Conservation (phyloP, 345 rosid species). For the Salix dunnii region DNA sequence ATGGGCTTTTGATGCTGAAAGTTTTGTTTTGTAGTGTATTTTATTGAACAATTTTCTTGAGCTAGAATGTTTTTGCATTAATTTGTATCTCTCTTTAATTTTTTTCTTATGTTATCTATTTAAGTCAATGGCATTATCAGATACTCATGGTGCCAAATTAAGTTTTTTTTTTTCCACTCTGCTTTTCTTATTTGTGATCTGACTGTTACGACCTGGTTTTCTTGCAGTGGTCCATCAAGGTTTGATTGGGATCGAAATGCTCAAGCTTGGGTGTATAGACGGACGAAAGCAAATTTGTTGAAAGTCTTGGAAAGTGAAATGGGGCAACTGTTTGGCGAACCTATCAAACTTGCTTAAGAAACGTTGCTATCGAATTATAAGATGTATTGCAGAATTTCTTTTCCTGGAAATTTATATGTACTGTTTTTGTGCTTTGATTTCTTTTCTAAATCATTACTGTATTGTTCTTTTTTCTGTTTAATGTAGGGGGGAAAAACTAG, state of each 20-base stretch:
- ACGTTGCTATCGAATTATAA: not conserved
- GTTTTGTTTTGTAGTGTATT: too few species aligned
- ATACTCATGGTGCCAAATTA: not conserved
- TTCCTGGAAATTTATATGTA: not conserved
- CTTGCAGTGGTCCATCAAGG: conserved; percentile 77
- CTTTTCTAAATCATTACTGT: too few species aligned
- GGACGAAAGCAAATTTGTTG: conserved; percentile 61
- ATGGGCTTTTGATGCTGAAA: too few species aligned
- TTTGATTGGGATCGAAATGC: conserved; percentile 79
- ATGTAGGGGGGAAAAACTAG: too few species aligned
- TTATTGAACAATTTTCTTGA: too few species aligned
- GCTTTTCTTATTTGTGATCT: not conserved
- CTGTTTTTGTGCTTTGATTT: too few species aligned
- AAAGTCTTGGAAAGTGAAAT: conserved; percentile 66
- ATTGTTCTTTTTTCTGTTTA: too few species aligned
- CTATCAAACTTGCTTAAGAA: conserved; percentile 50
- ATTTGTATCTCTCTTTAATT: too few species aligned
- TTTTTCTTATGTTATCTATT: too few species aligned
- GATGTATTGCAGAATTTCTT: not conserved
- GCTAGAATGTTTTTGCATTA: too few species aligned
- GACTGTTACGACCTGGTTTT: conserved; percentile 7
- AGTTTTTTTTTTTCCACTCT: not conserved
- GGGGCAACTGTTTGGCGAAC: conserved; percentile 63
- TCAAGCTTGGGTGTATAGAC: conserved; percentile 69
- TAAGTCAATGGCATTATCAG: too few species aligned